A percentile compares a stretch with the other conserved stretches of the same genome.
Evolutionary conservation across 2,329 filamentous ascomycete genomes (phyloP).

Genomic region (Helotiales sp.): DNA sequence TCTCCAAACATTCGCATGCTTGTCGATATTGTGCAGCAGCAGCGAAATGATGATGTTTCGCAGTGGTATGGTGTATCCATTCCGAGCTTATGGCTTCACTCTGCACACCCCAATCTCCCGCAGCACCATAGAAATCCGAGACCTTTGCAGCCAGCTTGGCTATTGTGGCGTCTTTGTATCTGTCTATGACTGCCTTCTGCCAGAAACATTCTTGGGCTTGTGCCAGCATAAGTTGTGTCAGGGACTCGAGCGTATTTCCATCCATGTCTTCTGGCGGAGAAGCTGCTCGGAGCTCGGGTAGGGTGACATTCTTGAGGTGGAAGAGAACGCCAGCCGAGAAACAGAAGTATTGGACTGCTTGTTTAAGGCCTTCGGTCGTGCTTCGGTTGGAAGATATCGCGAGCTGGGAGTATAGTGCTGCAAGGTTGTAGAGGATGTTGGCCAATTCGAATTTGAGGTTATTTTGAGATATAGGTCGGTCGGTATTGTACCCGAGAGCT

Average conservation of each 20-base stretch:
- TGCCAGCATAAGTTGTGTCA: constrained; percentile 82
- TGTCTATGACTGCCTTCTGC: constrained; percentile 94
- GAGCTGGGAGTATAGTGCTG: constrained; percentile 89
- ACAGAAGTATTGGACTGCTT: constrained; percentile 87
- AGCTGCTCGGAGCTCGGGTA: constrained; percentile 79
- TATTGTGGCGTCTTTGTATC: constrained; percentile 88
- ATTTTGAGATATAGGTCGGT: constrained; percentile 66
- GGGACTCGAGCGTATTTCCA: constrained; percentile 76
- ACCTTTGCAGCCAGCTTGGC: constrained; percentile 89
- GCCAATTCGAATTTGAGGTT: constrained; percentile 81
- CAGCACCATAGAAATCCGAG: constrained; percentile 84
- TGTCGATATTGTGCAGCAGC: constrained; percentile 92
- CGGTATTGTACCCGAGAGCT: constrained; percentile 84
- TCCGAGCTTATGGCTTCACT: constrained; percentile 88
- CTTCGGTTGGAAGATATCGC: constrained; percentile 77
- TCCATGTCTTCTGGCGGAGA: constrained; percentile 97
- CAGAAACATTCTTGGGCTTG: constrained; percentile 98
- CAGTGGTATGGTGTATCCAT: constrained; percentile 97
- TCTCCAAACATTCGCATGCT: constrained; percentile 88
- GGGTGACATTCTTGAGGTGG: constrained; percentile 72
- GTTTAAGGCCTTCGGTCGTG: constrained; percentile 80
- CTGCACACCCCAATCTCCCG: constrained; percentile 82
- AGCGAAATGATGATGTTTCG: constrained; percentile 96
- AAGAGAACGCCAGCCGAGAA: constrained; percentile 80
- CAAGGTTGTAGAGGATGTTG: constrained; percentile 91